phyloP scores from a whole-genome alignment of 73 alveolate species.

The Tetrahymena elliotti region DNA sequence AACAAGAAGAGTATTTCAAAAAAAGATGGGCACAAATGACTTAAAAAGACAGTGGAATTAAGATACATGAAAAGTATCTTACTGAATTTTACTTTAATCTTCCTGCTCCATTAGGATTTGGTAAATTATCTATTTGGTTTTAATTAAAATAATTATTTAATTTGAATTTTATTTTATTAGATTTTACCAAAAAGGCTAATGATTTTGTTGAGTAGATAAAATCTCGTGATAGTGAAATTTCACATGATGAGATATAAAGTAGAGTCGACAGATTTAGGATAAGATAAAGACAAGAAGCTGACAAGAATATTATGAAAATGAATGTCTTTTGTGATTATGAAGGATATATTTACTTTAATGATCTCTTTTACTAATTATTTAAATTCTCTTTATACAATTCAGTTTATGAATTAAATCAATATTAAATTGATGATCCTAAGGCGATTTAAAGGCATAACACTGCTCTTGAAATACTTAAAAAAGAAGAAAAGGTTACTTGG shows the following conservation, averaged over 20 bases:
- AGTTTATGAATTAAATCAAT: neutral
- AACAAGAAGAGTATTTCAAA: conserved; percentile 63
- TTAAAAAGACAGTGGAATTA: conserved; percentile 44
- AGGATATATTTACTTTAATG: neutral
- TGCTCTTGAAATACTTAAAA: neutral
- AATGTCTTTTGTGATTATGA: neutral
- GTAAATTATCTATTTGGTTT: neutral
- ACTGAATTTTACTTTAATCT: conserved; percentile 41
- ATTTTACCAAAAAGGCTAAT: neutral
- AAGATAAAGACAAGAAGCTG: neutral
- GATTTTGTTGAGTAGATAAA: neutral
- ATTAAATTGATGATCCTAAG: neutral
- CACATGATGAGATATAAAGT: neutral
- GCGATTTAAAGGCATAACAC: neutral
- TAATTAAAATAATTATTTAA: neutral
- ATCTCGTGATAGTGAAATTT: neutral
- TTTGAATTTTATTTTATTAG: neutral
- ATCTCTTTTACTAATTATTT: neutral
- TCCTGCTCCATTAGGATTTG: conserved; percentile 56
- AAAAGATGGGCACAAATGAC: conserved; percentile 76
- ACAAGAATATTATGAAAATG: neutral
- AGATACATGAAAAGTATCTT: conserved; percentile 43
- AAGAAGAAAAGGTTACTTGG: neutral
- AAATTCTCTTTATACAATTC: neutral
- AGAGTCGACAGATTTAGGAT: neutral